Evolutionary conservation across 2,329 filamentous ascomycete genomes (phyloP), one percentile per base, ranked within the genome.

Genomic region (Chaetomium sp.): DNA sequence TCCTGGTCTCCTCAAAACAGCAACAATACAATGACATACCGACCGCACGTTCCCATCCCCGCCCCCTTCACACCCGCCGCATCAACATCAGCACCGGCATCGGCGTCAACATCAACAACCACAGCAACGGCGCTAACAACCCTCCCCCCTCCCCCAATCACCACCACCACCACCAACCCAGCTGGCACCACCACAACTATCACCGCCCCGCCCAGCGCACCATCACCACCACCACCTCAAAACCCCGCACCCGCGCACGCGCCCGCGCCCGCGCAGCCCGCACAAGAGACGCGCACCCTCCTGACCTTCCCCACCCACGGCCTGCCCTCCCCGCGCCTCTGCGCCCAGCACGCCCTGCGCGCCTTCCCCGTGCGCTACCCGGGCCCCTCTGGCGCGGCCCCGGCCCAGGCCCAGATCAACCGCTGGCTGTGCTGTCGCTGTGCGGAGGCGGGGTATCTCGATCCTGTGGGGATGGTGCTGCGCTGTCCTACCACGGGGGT

Each of bases 381-480:
- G 3, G 23, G 35, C 4, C 12, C 35, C 13, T 25, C 49, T 56
- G 21, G n/a, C 16, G 29, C 42, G 3, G 62, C 65, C 0, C 60
- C 65, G 0, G 23, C 57, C 31, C 63, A 66, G 7, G 66, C 60
- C 21, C 63, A 68, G 27, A 62, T 63, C 9, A 71, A 71, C 56
- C 50, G 69, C 29, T 71, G 69, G 69, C 61, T 70, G n/a, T 71
- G 69, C 58, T 71, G 69, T 55, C 60, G 47, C 9, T 71, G 69
- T 57, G 67, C 65, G 1, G 50, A 57, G n/a, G 38, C 25, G 10
- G 67, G 63, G 19, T 63, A 67, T 42, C 4, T 12, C 0, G 65
- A 70, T 27, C 68, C 66, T 2, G 64, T 71, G 2, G 69, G 69
- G n/a, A 71, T 70, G 47, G 60, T 67, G 16, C 27, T 29, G 27